phyloP scores from a whole-genome alignment of 1,284 basidiomycete genomes.

The Porogramme epimiltina region DNA sequence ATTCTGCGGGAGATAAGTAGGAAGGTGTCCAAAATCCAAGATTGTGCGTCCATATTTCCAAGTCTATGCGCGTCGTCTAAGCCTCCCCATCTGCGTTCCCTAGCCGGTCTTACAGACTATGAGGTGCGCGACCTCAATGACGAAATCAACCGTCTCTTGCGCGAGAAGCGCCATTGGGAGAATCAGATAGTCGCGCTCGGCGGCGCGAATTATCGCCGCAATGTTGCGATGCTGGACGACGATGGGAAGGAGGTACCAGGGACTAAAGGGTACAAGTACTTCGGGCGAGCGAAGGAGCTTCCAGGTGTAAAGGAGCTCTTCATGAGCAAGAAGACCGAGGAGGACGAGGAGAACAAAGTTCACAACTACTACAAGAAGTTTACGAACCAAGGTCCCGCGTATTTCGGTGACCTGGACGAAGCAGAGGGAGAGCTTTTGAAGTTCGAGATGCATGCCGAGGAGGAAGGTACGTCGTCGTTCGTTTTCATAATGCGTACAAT shows the following conservation, averaged over 20 bases:
- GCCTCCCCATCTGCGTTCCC: constrained; percentile 4
- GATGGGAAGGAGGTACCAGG: constrained; percentile 95
- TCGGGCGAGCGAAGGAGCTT: constrained; percentile 94
- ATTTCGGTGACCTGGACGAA: constrained; percentile 94
- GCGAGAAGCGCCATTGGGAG: constrained; percentile 98
- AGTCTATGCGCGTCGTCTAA: background rate
- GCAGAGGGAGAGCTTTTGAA: constrained; percentile 68
- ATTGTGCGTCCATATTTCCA: constrained; percentile 60
- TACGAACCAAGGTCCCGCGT: constrained; percentile 83
- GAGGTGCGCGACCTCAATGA: constrained; percentile 97
- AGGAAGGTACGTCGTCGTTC: constrained; percentile 59
- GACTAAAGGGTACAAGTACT: constrained; percentile 98
- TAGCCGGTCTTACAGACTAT: constrained; percentile 93
- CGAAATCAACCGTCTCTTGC: constrained; percentile 94
- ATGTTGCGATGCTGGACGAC: constrained; percentile 89
- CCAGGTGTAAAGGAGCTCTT: constrained; percentile 97
- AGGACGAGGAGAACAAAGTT: constrained; percentile 82
- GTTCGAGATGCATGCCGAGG: constrained; percentile 74
- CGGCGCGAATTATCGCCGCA: constrained; percentile 94
- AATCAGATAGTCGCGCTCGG: constrained; percentile 94
- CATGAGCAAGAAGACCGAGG: constrained; percentile 78
- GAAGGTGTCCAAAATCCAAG: constrained; percentile 98
- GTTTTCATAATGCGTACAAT: too few species aligned
- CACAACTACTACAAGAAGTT: constrained; percentile 87
- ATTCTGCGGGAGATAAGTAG: constrained; percentile 92